These are phyloP conservation scores for Dipodascopsis tothii DNA, from an alignment of 805 yeast genomes.

Conservation along the genomic window DNA sequence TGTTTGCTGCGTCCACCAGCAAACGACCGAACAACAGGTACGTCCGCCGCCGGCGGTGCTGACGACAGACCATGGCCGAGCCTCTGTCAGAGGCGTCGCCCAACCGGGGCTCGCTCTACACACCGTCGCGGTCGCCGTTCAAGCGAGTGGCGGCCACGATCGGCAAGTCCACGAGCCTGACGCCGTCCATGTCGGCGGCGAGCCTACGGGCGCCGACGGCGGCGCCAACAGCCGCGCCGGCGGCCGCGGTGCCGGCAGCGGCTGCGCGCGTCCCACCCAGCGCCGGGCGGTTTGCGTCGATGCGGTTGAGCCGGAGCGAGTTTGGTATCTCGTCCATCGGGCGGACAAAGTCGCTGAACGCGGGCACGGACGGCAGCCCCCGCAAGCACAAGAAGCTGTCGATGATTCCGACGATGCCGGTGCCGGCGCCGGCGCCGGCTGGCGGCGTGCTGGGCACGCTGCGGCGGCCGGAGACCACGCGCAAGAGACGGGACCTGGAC, in stretches of 20 bases:
- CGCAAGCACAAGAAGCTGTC: too few relatives aligned
- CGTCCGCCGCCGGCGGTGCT: too few relatives aligned
- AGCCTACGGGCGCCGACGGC: background rate
- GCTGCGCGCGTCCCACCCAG: too few relatives aligned
- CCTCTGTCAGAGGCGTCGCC: constrained; percentile 3
- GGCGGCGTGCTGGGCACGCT: background rate
- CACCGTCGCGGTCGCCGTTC: background rate
- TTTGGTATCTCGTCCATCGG: background rate
- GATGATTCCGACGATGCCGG: background rate
- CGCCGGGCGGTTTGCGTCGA: too few relatives aligned
- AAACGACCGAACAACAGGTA: too few relatives aligned
- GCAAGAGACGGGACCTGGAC: background rate
- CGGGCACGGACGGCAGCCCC: background rate
- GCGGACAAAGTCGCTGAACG: background rate
- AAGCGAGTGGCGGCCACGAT: background rate
- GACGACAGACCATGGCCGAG: background rate
- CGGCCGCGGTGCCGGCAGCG: too few relatives aligned
- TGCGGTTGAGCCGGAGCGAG: too few relatives aligned
- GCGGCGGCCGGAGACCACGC: background rate
- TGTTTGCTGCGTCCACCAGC: too few relatives aligned
- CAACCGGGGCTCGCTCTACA: background rate
- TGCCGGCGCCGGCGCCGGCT: background rate
- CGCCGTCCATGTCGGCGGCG: background rate
- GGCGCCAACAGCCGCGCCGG: background rate
- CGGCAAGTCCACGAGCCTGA: too few relatives aligned